Percentiles rank a stretch among this genome's conserved stretches.
Conservation (phyloP, 75 land plant species). For the Pseudotsuga menziesii region DNA sequence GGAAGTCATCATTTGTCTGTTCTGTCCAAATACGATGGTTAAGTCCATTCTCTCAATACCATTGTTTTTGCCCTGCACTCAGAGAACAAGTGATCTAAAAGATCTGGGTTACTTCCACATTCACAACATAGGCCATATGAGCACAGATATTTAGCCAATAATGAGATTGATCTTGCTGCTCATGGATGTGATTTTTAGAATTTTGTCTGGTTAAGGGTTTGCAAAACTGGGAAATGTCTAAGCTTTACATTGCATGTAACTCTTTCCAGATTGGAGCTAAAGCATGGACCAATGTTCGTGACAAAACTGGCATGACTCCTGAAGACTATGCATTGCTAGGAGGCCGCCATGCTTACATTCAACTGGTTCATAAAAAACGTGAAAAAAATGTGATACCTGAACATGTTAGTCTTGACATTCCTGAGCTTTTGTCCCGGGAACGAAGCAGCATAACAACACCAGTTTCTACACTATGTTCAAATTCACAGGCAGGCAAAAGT, state of each 20-base stretch:
- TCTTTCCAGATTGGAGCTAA: slow-evolving; percentile 46
- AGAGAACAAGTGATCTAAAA: too few species aligned
- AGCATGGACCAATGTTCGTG: slow-evolving; percentile 62
- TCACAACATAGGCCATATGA: not conserved
- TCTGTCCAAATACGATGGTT: too few species aligned
- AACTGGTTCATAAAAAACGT: slow-evolving; percentile 46
- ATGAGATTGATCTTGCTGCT: not conserved
- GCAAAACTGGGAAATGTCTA: not conserved
- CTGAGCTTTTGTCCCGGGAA: not conserved
- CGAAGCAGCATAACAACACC: not conserved
- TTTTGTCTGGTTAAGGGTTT: not conserved
- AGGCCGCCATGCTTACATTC: slow-evolving; percentile 47
- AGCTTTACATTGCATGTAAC: not conserved
- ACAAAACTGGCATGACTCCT: slow-evolving; percentile 56
- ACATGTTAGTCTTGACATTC: slow-evolving; percentile 45
- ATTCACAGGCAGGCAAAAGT: slow-evolving; percentile 1
- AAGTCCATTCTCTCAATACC: too few species aligned
- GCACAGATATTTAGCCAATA: not conserved
- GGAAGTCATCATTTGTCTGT: too few species aligned
- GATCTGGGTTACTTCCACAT: too few species aligned
- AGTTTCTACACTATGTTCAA: not conserved
- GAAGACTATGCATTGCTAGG: slow-evolving; percentile 55
- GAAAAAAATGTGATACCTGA: slow-evolving; percentile 14
- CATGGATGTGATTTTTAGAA: not conserved
- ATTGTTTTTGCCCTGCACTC: too few species aligned